Evolutionary conservation across 192 early-diverging fungal genomes (phyloP).

Genomic region (Podila epigama): DNA sequence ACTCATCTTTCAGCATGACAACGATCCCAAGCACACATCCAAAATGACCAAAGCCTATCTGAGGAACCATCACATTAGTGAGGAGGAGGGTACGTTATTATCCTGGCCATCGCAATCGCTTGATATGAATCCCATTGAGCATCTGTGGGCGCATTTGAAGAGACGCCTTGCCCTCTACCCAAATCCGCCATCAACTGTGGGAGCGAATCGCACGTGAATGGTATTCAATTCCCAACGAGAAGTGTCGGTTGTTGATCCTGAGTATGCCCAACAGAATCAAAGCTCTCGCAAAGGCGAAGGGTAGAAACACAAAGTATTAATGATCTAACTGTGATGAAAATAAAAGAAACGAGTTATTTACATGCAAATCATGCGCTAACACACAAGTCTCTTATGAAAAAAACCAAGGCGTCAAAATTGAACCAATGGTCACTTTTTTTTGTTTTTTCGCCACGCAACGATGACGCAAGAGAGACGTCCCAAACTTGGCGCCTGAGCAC

Average conservation of each 20-base stretch:
- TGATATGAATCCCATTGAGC: neutral
- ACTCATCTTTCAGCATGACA: slow-evolving; percentile 47
- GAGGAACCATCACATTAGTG: neutral
- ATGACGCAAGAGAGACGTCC: neutral
- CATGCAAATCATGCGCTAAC: too few relatives aligned
- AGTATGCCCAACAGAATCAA: neutral
- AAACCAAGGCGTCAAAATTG: too few relatives aligned
- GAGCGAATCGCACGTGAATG: neutral
- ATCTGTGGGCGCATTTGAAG: neutral
- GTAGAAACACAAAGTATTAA: neutral
- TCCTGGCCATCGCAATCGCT: slow-evolving; percentile 16
- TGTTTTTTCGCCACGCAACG: neutral
- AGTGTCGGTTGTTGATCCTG: neutral
- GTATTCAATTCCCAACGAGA: neutral
- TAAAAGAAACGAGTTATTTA: too few relatives aligned
- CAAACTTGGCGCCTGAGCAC: neutral
- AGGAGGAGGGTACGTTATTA: slow-evolving; percentile 14
- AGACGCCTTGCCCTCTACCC: neutral
- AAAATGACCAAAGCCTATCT: slow-evolving; percentile 22
- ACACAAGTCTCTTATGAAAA: too few relatives aligned
- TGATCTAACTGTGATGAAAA: too few relatives aligned
- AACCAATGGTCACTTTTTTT: neutral
- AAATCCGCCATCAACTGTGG: neutral
- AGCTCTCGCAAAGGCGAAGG: neutral
- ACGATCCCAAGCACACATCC: slow-evolving; percentile 45